Percentiles rank a stretch among this genome's conserved stretches.
These are phyloP conservation scores for Didymellaceae sp. DNA, from an alignment of 2,329 filamentous ascomycete species.

Conservation along the genomic window DNA sequence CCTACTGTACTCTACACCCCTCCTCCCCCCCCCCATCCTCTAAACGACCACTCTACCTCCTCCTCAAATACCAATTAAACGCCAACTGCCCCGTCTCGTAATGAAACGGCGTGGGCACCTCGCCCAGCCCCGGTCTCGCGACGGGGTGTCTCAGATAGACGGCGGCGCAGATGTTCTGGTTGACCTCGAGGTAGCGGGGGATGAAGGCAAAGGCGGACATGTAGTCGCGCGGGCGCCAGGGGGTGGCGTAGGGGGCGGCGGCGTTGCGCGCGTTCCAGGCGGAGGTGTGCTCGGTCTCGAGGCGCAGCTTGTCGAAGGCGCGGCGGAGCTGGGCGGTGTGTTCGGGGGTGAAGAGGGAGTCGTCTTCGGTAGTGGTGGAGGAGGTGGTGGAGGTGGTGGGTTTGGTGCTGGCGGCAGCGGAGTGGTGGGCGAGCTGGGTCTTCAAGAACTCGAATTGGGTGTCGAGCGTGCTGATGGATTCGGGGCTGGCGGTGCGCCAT, in stretches of 20 bases:
- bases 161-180: slow-evolving; percentile 94
- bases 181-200: slow-evolving; percentile 93
- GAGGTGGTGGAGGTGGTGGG: background rate
- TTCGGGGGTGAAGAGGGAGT: slow-evolving; percentile 52
- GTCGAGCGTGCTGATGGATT: slow-evolving; percentile 54
- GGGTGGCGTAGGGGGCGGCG: slow-evolving; percentile 81
- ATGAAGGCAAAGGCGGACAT: slow-evolving; percentile 96
- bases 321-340: slow-evolving; percentile 63
- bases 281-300: slow-evolving; percentile 76
- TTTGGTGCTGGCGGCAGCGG: background rate
- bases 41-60: too few relatives aligned
- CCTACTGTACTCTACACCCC: background rate
- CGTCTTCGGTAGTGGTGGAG: background rate
- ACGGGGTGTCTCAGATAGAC: slow-evolving; percentile 96
- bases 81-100: slow-evolving; percentile 76
- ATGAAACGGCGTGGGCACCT: slow-evolving; percentile 78
- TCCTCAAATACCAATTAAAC: slow-evolving; percentile 91
- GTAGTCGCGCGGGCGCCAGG: slow-evolving; percentile 84
- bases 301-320: slow-evolving; percentile 65
- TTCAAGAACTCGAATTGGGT: slow-evolving; percentile 56
- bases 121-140: slow-evolving; percentile 77
- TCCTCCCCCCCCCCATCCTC: background rate
- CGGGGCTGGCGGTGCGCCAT: slow-evolving; percentile 52
- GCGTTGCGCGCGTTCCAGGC: slow-evolving; percentile 59
- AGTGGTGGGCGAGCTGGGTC: slow-evolving; percentile 28